Percentiles rank a stretch among this genome's conserved stretches.
These are phyloP conservation scores for Lentinus brumalis DNA, from an alignment of 768 basidiomycete genomes.

Conservation along the genomic window DNA sequence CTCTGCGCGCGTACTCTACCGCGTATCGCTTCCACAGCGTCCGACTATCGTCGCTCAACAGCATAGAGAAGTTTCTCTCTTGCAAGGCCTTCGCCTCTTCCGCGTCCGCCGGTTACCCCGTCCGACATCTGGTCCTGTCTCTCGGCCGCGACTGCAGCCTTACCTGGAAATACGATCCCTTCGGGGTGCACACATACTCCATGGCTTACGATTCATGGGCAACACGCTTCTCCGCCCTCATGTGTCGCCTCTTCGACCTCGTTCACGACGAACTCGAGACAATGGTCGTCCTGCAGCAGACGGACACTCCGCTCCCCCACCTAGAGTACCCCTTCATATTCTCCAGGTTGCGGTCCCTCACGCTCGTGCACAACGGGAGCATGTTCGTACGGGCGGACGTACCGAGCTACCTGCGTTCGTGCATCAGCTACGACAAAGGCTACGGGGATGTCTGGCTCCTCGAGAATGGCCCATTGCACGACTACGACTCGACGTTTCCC, in stretches of 20 bases:
- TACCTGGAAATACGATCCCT: no score
- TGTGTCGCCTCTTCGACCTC: no score
- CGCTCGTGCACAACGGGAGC: background rate
- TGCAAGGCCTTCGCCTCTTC: background rate
- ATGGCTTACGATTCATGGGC: no score
- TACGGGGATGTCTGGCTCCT: no score
- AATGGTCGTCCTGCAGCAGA: background rate
- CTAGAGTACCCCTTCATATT: background rate
- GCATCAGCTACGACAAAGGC: background rate
- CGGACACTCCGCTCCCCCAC: background rate
- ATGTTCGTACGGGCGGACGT: background rate
- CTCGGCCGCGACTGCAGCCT: no score
- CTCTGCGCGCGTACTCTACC: background rate
- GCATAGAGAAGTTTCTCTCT: background rate
- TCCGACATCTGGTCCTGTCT: no score
- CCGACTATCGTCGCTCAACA: background rate
- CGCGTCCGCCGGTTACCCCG: background rate
- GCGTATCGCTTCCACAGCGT: background rate
- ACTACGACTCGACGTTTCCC: background rate
- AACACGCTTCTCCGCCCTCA: no score
- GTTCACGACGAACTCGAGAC: background rate
- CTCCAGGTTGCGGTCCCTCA: background rate
- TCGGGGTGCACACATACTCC: no score
- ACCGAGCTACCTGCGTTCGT: background rate
- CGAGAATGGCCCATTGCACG: background rate